Evolutionary conservation across 208 protist species (phyloP), one percentile per base, ranked within the genome.

Genomic region (Trichomonas gallinae): DNA sequence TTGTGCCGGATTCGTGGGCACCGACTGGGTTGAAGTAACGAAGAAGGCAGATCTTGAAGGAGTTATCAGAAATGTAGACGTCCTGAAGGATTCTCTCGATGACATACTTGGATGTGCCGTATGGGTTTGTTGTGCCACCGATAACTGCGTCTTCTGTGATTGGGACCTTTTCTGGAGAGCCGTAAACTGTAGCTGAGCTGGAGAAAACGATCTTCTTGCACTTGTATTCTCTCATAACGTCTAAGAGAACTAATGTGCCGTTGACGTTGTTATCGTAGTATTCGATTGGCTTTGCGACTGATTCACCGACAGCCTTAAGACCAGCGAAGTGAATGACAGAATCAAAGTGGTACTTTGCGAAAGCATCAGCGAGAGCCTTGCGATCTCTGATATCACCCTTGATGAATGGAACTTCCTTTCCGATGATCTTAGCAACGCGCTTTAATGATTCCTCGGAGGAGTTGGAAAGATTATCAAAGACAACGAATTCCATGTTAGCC

Each of bases 1-100:
- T 99, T 40, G 98, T 98, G 38, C 99, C 99, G 72, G 98, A 98
- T 72, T 97, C 96, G 97, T 99, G 98, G 0, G 99, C 99, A 38
- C 99, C 99, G 63, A 98, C 98, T 26, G 99, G 99, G 98, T 99
- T 99, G 98, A 99, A 99, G 97, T 99, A 99, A 49, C 99, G 98
- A 51, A 99, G 98, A 36, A 96, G 42, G 48, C 88, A 10, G 23
- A 88, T 38, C 97, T 96, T 96, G 98, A 99, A 63, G 98, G 98
- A 97, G 48, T 98, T 97, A 89, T 98, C 98, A 58, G 98, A 98
- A 23, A 98, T 98, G 0, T 96, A 85, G 36, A 98, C 97, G 97
- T 99, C 98, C 96, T 97, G 96, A n/a, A 99, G 96, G 58, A 99
- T 98, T 96, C 98, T 97, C 97, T 99, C 99, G 45, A 98, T 98